phyloP scores from a whole-genome alignment of 129 eudicot species.

The Pulicaria dysenterica region DNA sequence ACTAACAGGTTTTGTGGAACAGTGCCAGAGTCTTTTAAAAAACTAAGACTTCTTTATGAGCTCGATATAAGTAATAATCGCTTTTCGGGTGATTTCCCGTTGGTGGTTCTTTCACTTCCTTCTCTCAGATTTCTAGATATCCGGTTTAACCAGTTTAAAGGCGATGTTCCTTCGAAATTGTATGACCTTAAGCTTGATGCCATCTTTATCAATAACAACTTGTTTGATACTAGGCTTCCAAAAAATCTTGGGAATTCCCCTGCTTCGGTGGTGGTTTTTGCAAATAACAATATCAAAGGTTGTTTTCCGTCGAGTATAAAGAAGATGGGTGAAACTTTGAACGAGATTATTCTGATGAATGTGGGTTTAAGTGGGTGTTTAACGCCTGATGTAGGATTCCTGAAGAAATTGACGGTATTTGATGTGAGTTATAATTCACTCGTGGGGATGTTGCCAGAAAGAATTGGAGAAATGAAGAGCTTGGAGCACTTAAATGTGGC shows the following conservation, averaged over 20 bases:
- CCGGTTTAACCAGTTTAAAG: slow-evolving; percentile 61
- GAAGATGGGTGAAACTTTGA: slow-evolving; percentile 53
- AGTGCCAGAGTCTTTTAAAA: slow-evolving; percentile 46
- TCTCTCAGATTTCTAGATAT: slow-evolving; percentile 61
- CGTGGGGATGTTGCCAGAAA: slow-evolving; percentile 59
- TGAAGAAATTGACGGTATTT: slow-evolving; percentile 62
- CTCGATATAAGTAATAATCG: slow-evolving; percentile 77
- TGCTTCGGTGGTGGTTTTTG: slow-evolving; percentile 71
- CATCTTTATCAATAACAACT: slow-evolving; percentile 73
- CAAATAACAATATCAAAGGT: slow-evolving; percentile 65
- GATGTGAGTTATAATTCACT: slow-evolving; percentile 68
- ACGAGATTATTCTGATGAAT: slow-evolving; percentile 68
- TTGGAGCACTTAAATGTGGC: slow-evolving; percentile 82
- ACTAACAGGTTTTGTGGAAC: slow-evolving; percentile 61
- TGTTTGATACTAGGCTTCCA: slow-evolving; percentile 44
- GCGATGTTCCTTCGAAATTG: slow-evolving; percentile 52
- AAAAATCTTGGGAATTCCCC: slow-evolving; percentile 67
- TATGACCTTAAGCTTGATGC: slow-evolving; percentile 78
- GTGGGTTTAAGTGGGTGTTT: slow-evolving; percentile 61
- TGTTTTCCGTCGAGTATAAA: slow-evolving; percentile 68
- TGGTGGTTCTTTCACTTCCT: slow-evolving; percentile 52
- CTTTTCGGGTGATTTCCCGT: slow-evolving; percentile 64
- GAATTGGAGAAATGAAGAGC: slow-evolving; percentile 61
- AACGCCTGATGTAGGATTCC: slow-evolving; percentile 55
- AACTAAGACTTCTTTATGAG: slow-evolving; percentile 55